Percentiles rank a stretch among this genome's conserved stretches.
phyloP scores from a whole-genome alignment of 257 asterid species.

The Solanum chilense region DNA sequence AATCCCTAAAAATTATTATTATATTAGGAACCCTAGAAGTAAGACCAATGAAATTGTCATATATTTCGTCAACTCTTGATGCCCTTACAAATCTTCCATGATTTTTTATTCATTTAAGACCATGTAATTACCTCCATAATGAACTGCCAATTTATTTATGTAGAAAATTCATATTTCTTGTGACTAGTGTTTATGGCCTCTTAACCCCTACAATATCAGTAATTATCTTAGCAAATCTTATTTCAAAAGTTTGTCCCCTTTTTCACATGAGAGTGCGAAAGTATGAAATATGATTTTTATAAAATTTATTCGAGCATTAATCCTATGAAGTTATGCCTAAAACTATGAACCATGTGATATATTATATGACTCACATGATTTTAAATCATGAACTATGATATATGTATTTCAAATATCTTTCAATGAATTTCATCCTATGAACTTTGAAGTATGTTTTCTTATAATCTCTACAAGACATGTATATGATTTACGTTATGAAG shows the following conservation, averaged over 20 bases:
- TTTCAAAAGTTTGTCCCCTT: neutral
- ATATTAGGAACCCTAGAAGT: neutral
- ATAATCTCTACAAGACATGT: neutral
- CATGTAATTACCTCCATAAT: neutral
- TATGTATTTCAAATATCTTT: neutral
- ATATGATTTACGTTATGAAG: neutral
- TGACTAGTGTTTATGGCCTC: neutral
- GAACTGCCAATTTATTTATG: neutral
- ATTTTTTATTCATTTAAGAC: neutral
- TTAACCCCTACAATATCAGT: neutral
- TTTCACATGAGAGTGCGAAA: neutral
- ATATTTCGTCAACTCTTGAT: neutral
- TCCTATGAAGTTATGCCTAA: neutral
- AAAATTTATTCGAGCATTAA: neutral
- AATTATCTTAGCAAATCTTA: neutral
- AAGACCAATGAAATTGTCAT: too few relatives aligned
- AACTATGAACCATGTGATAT: neutral
- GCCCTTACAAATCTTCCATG: neutral
- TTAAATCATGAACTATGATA: neutral
- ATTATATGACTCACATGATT: neutral
- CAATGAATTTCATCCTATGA: neutral
- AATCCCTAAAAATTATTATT: neutral
- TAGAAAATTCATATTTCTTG: neutral
- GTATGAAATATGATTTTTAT: neutral
- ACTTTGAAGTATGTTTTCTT: neutral